Evolutionary conservation across 2,329 filamentous ascomycete genomes (phyloP).

Genomic region (Ilyonectria robusta): DNA sequence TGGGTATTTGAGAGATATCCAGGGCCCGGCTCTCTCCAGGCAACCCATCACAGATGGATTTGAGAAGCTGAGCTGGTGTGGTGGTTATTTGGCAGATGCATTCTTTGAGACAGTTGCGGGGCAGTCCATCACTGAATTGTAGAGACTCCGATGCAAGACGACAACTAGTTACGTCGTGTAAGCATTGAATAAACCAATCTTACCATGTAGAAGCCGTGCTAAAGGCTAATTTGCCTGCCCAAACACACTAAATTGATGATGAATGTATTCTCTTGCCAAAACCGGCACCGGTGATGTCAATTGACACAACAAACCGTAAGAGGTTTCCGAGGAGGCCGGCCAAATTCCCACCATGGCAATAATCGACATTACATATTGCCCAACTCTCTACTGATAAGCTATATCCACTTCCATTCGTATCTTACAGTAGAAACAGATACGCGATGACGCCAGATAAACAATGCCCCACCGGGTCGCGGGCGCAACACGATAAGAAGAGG

Average conservation of each 20-base stretch:
- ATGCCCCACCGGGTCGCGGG: neutral
- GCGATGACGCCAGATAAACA: neutral
- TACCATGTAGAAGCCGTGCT: no score
- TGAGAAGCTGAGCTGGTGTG: constrained; percentile 54
- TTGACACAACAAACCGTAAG: no score
- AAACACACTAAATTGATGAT: no score
- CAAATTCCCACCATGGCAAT: no score
- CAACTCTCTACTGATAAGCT: neutral
- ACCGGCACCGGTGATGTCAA: no score
- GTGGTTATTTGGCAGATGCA: constrained; percentile 54
- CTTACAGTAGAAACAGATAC: neutral
- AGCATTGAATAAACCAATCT: no score
- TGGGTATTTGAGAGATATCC: constrained; percentile 47
- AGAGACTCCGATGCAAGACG: neutral
- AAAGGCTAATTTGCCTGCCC: no score
- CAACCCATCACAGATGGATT: constrained; percentile 52
- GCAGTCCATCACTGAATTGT: constrained; percentile 34
- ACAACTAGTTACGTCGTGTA: no score
- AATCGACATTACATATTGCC: no score
- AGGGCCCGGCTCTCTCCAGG: constrained; percentile 45
- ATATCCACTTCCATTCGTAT: neutral
- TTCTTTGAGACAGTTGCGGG: constrained; percentile 53
- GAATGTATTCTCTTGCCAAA: no score
- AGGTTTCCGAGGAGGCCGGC: no score
- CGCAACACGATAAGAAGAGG: constrained; percentile 5